Conservation (phyloP, 345 rosid genomes). For the Erodium maritimum region DNA sequence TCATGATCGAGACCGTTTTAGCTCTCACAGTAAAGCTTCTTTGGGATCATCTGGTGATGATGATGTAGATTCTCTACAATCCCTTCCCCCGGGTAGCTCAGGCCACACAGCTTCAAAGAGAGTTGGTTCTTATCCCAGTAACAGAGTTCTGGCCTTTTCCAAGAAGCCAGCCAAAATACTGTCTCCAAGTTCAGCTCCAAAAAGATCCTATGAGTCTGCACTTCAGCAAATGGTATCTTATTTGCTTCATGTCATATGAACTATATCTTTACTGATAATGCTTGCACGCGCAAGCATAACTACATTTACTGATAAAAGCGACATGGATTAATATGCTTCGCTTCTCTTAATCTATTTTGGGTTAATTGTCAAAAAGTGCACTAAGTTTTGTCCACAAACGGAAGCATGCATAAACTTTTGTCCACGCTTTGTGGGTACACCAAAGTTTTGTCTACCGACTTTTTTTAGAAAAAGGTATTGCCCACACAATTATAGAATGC, state of each 20-base stretch:
- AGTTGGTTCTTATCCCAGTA: conserved; percentile 44
- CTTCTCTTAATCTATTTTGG: too few relatives aligned
- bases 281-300: background rate
- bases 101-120: conserved; percentile 39
- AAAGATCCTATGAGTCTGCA: conserved; percentile 61
- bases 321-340: background rate
- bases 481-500: too few relatives aligned
- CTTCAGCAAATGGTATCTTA: conserved; percentile 71
- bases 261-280: background rate
- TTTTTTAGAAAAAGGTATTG: too few relatives aligned
- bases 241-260: conserved; percentile 4
- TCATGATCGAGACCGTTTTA: conserved; percentile 49
- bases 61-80: conserved; percentile 61
- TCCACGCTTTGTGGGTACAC: too few relatives aligned
- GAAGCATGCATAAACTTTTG: too few relatives aligned
- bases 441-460: too few relatives aligned
- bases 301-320: background rate
- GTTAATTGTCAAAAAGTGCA: too few relatives aligned
- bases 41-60: conserved; percentile 53
- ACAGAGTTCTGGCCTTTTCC: conserved; percentile 49
- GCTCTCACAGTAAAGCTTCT: conserved; percentile 80
- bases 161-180: conserved; percentile 40
- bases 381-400: too few relatives aligned
- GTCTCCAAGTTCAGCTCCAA: conserved; percentile 79
- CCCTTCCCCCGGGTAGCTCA: conserved; percentile 39